Base-by-base conservation (phyloP, 495 filamentous ascomycete genomes). In the Aspergillus campestris region DNA sequence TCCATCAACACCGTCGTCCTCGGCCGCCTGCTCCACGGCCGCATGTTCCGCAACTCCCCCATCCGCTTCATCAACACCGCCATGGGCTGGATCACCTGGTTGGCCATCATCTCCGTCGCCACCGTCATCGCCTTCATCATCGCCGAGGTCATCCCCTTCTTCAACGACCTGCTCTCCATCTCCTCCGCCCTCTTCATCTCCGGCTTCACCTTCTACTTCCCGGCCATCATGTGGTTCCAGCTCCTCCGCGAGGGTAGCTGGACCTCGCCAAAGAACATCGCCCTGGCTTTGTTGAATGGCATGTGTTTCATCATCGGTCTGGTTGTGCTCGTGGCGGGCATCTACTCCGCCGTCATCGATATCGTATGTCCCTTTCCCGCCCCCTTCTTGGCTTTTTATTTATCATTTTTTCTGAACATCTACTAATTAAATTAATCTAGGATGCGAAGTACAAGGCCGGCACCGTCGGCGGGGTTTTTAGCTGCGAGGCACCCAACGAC, bases 91-190 rank as follows among this genome's bases (percentile, higher is more conserved):
- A 47, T 67, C n/a, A 69, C 69, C 8, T 86, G 82, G 82, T 44
- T 81, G 6, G 56, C 38, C 3, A 62, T 83, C 3, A 73, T 78
- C 31, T 51, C 65, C 13, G 43, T 60, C 52, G 65, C 81, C 46
- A 83, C 79, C 38, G 30, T 81, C 11, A 45, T 82, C 29, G 77
- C 79, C 5, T 86, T 77, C 67, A 52, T 84, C 43, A 77, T 85
- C 54, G 81, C 80, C 40, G 75, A 81, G 50, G 75, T 79, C 13
- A 81, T 86, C 38, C 82, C 82, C 5, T 77, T 81, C 70, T 85
- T 85, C 64, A 73, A 71, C 48, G 73, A 77, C 40, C 56, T 86
- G 47, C 59, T 85, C 11, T 71, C 72, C 41, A 74, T 77, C 58
- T 70, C 71, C 36, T 80, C 78, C 11, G 66, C 78, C 1, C 69